Evolutionary conservation across 1,284 basidiomycete genomes (phyloP), one percentile per base, ranked within the genome.

Genomic region (Megacollybia platyphylla): DNA sequence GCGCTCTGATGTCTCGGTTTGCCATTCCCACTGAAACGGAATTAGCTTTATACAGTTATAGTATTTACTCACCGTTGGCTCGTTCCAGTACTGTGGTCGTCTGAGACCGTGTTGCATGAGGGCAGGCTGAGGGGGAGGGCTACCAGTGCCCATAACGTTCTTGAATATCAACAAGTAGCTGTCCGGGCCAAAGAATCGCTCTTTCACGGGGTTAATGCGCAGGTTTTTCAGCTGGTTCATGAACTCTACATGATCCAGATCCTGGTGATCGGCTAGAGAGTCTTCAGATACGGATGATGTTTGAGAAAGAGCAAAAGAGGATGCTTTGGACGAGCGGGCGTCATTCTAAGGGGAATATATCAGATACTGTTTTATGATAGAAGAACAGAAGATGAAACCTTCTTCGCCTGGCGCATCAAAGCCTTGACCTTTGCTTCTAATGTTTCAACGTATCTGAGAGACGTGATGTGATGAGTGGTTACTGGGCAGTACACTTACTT

Each of bases 111-210:
- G 20, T 24, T 65, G 64, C 51, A 74, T 76, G 41, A 74, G 55
- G 31, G 65, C 20, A 24, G 20, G 20, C 20, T 24, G 20, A 24
- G 20, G 20, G 20, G 20, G 20, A 24, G 20, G 20, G 3, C 20
- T 5, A 24, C 20, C 20, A 24, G 20, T 24, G 20, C 20, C 63
- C 39, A 73, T 59, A 5, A 73, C 70, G 27, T 69, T 62, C 32
- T 68, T 66, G 40, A 78, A 55, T 24, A 81, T 63, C 54, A 70
- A 67, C 13, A 65, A 62, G 3, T 63, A 70, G 51, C 75, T 79
- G 1, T 74, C 72, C 47, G 71, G 70, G n/a, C 79, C 78, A 53
- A 74, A 76, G 54, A 76, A 81, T 7, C 73, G 63, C 43, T 68
- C 58, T 17, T 65, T 56, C 9, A 57, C 51, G 2, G 59, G 48